Evolutionary conservation across 148 eudicot genomes (phyloP).

Genomic region (Dianthus caryophyllus): DNA sequence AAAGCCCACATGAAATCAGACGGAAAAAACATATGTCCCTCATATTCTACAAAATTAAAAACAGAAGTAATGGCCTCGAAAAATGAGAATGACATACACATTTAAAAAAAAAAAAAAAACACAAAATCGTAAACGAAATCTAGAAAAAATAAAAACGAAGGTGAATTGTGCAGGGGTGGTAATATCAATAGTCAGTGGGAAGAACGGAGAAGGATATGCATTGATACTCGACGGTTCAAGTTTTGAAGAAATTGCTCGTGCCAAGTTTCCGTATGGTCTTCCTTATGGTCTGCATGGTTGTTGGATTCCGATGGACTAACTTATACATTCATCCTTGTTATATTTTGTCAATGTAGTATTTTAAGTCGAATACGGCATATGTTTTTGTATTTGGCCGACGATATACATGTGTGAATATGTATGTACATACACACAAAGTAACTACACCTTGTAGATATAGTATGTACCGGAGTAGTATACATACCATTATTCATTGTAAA

Average conservation of each 20-base stretch:
- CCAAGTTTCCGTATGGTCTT: constrained; percentile 91
- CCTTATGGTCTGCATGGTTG: constrained; percentile 98
- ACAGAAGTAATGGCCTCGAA: too few relatives aligned
- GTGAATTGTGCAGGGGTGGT: constrained; percentile 51
- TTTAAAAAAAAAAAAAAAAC: neutral
- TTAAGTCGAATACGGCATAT: neutral
- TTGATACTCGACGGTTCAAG: constrained; percentile 66
- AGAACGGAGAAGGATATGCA: constrained; percentile 89
- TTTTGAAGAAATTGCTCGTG: constrained; percentile 88
- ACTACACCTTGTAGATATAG: neutral
- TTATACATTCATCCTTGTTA: neutral
- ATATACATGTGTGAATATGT: neutral
- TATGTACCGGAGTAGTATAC: neutral
- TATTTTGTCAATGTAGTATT: too few relatives aligned
- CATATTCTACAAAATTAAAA: too few relatives aligned
- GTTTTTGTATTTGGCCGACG: too few relatives aligned
- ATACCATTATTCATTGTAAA: neutral
- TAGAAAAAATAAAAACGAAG: neutral
- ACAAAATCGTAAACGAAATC: neutral
- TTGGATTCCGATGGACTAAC: constrained; percentile 68
- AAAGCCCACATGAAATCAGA: too few relatives aligned
- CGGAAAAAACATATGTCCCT: too few relatives aligned
- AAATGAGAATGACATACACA: too few relatives aligned
- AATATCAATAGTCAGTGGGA: constrained; percentile 76
- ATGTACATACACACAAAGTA: neutral